phyloP scores from a whole-genome alignment of 306 rosid species.

The Castanea sativa region DNA sequence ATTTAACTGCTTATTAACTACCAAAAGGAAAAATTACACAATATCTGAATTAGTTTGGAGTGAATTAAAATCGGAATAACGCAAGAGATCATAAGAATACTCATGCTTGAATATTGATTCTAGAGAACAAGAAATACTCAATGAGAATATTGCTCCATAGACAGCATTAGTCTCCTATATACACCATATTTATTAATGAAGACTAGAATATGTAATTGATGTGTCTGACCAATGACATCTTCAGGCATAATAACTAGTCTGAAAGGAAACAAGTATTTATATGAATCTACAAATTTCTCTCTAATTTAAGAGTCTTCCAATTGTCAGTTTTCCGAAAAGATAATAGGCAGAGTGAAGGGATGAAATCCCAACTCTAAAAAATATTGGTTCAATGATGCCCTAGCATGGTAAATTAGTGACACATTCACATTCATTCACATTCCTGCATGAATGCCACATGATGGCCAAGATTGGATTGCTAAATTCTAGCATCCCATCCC shows the following conservation, averaged over 20 bases:
- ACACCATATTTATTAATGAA: background rate
- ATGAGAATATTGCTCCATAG: background rate
- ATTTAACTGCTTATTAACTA: constrained; percentile 93
- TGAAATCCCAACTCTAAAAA: too few species aligned
- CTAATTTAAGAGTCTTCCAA: background rate
- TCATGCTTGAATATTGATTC: background rate
- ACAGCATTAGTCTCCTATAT: background rate
- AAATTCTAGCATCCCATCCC: background rate
- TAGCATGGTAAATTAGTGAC: too few species aligned
- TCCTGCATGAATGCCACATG: too few species aligned
- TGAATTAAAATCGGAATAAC: background rate
- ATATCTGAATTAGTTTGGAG: constrained; percentile 14
- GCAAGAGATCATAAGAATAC: background rate
- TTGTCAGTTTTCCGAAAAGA: background rate
- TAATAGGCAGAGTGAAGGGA: background rate
- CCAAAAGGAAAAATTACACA: constrained; percentile 14
- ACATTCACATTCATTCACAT: too few species aligned
- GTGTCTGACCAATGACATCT: background rate
- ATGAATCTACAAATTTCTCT: background rate
- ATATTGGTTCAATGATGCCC: too few species aligned
- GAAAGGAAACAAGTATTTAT: background rate
- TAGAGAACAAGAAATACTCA: too few species aligned
- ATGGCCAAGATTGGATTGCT: background rate
- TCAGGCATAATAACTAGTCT: background rate
- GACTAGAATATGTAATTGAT: background rate